These are phyloP conservation scores for Saccharomyces pastorianus DNA, from an alignment of 1,139 yeast species.

Conservation along the genomic window DNA sequence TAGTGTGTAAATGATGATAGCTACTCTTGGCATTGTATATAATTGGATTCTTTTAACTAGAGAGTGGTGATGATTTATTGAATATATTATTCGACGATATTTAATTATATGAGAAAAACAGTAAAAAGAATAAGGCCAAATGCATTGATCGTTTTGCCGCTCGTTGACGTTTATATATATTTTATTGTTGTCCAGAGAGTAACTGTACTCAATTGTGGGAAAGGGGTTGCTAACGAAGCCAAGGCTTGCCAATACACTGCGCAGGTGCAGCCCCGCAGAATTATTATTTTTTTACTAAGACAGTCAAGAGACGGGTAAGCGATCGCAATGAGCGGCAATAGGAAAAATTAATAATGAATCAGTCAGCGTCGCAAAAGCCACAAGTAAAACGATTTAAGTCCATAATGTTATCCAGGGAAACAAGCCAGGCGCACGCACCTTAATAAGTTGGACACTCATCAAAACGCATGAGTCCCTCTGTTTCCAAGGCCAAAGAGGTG, in stretches of 20 bases:
- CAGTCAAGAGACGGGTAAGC: not conserved
- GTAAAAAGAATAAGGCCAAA: not conserved
- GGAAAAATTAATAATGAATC: not conserved
- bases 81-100: too few species aligned
- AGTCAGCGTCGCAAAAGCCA: not conserved
- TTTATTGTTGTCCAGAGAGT: not conserved
- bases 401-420: not conserved
- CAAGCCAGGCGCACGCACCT: not conserved
- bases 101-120: too few species aligned
- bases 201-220: not conserved
- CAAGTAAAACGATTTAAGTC: not conserved
- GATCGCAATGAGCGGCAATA: not conserved
- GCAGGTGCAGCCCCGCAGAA: not conserved
- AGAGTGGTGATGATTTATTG: not conserved
- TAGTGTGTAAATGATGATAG: slow-evolving; percentile 69
- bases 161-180: not conserved
- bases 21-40: slow-evolving; percentile 27
- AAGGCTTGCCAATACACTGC: not conserved
- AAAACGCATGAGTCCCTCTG: not conserved
- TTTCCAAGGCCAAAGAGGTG: not conserved
- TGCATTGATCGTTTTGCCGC: not conserved
- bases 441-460: not conserved
- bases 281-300: not conserved
- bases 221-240: not conserved
- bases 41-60: not conserved